Evolutionary conservation across 2,329 filamentous ascomycete species (phyloP), one percentile per base, ranked within the genome.

Genomic region (Rhynchosporium secalis): DNA sequence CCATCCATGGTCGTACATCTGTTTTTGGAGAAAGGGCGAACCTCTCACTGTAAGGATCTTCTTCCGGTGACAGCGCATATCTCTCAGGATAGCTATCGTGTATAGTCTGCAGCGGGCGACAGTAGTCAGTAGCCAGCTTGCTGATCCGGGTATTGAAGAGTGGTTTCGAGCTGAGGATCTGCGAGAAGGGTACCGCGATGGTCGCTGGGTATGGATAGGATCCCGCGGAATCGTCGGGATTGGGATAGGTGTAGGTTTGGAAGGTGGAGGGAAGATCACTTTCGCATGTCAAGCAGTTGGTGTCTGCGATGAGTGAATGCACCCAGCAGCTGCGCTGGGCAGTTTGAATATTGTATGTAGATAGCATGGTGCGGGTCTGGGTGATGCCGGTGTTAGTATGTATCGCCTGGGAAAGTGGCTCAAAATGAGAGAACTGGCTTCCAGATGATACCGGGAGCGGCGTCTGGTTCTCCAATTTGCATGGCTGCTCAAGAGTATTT

Each of bases 81-180:
- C 56, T 38, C 52, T 65, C 63, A 7, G 52, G 15, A 36, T 65
- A 61, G 48, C 47, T 2, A 28, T 62, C 60, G n/a, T 47, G 58
- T 3, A 29, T 41, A 15, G 26, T 36, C 40, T 46, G 5, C 12
- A 31, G 45, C 43, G 31, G 51, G 13, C 5, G n/a, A 28, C 43
- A 38, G 12, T 31, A 15, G 13, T 29, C 8, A 41, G 28, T 31
- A 10, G 43, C 56, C 2, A 38, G 38, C 31, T 48, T 56, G 51
- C 40, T 60, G 26, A 36, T 55, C 26, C 43, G n/a, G 43, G 43
- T 46, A 5, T 28, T 51, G 33, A 4, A 7, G 10, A 20, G 36
- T 47, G 3, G 10, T 10, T 40, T 43, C 26, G 31, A 15, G 47
- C 20, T 26, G 33, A 51, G 33, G 28, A 56, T 43, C 41, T 46